Percentiles rank a stretch among this genome's conserved stretches.
Conservation (phyloP, 1,284 basidiomycete genomes). For the Marasmius sp. region DNA sequence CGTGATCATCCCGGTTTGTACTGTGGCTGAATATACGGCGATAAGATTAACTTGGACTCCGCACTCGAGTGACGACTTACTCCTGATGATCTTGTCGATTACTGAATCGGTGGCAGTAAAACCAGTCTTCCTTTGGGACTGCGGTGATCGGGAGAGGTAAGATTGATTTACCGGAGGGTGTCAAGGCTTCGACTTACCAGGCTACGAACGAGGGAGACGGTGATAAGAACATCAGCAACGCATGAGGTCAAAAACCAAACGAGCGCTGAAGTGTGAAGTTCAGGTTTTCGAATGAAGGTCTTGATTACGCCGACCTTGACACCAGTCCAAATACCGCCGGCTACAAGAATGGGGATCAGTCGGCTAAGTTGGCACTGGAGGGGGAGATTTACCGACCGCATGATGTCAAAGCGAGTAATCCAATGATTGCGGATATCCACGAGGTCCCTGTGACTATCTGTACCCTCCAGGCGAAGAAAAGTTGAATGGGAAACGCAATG, state of each 20-base stretch:
- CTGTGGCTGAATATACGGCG: conserved; percentile 34
- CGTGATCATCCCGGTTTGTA: conserved; percentile 49
- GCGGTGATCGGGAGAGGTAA: not conserved
- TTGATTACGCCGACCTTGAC: conserved; percentile 32
- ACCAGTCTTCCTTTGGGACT: conserved; percentile 44
- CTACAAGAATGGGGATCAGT: conserved; percentile 22
- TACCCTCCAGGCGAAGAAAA: conserved; percentile 55
- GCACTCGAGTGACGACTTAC: conserved; percentile 23
- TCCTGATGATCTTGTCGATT: conserved; percentile 45
- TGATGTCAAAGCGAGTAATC: conserved; percentile 36
- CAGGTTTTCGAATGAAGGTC: conserved; percentile 39
- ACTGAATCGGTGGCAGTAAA: conserved; percentile 43
- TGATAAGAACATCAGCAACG: conserved; percentile 46
- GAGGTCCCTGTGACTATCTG: conserved; percentile 39
- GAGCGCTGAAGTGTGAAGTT: conserved; percentile 42
- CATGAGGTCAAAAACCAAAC: conserved; percentile 49
- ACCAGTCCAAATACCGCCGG: conserved; percentile 46
- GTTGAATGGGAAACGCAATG: conserved; percentile 50
- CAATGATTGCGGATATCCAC: conserved; percentile 36
- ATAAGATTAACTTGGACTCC: not conserved
- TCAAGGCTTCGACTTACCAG: conserved; percentile 32
- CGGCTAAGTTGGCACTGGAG: not conserved
- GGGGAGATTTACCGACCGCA: conserved; percentile 26
- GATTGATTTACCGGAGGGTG: not conserved
- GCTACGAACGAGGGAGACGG: conserved; percentile 40